Evolutionary conservation across 2,329 filamentous ascomycete species (phyloP).

Genomic region (Cladosporium oxysporum): DNA sequence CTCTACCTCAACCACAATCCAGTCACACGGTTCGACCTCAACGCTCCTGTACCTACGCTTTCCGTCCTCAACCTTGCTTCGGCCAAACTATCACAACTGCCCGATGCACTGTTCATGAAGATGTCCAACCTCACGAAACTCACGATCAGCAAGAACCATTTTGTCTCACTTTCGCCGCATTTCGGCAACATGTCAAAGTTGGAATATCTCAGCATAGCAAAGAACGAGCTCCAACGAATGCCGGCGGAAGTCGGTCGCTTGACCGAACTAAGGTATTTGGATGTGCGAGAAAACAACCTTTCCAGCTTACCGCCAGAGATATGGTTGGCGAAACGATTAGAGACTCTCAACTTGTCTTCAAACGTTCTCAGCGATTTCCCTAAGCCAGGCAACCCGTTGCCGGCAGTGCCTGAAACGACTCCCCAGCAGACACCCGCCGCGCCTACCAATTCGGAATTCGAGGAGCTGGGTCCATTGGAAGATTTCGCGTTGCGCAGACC

Average conservation of each 20-base stretch:
- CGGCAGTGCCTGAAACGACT: constrained; percentile 38
- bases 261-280: constrained; percentile 78
- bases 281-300: constrained; percentile 92
- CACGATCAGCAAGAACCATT: constrained; percentile 91
- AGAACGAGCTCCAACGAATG: constrained; percentile 82
- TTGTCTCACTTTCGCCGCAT: constrained; percentile 82
- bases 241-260: constrained; percentile 88
- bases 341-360: constrained; percentile 91
- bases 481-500: constrained; percentile 69
- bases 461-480: constrained; percentile 71
- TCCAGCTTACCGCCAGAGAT: constrained; percentile 85
- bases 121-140: constrained; percentile 85
- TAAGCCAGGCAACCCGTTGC: constrained; percentile 71
- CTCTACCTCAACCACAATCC: constrained; percentile 93
- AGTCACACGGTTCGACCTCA: constrained; percentile 88
- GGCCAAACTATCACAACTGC: constrained; percentile 84
- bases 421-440: constrained; percentile 38
- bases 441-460: constrained; percentile 69
- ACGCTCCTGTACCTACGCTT: constrained; percentile 73
- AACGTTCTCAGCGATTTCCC: constrained; percentile 91
- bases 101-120: constrained; percentile 82
- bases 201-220: constrained; percentile 90
- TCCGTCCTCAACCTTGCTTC: constrained; percentile 87
- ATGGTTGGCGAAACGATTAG: constrained; percentile 91
- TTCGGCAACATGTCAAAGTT: constrained; percentile 81